A percentile compares a stretch with the other conserved stretches of the same genome.
These are phyloP conservation scores for Penicillium griseofulvum DNA, from an alignment of 2,329 filamentous ascomycete species.

Conservation along the genomic window DNA sequence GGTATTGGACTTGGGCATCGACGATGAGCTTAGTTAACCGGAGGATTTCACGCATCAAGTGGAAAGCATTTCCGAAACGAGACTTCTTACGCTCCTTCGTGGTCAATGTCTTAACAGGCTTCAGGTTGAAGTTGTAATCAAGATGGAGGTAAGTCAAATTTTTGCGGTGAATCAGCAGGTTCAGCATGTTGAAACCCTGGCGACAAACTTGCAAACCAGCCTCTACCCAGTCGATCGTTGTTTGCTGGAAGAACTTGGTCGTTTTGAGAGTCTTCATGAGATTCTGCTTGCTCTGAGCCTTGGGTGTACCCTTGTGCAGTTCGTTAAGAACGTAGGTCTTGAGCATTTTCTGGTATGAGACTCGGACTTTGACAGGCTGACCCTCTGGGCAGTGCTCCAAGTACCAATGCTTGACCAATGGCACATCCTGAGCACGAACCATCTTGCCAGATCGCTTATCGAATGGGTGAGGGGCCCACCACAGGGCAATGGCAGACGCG, in stretches of 20 bases:
- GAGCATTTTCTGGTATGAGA: constrained; percentile 96
- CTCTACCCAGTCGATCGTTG: constrained; percentile 98
- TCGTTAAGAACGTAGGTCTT: constrained; percentile 97
- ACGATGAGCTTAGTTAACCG: constrained; percentile 96
- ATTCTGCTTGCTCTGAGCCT: constrained; percentile 93
- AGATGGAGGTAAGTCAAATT: constrained; percentile 97
- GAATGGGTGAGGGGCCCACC: constrained; percentile 98
- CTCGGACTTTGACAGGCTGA: constrained; percentile 93
- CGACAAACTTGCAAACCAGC: constrained; percentile 96
- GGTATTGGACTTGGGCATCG: constrained; percentile 96
- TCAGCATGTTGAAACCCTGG: constrained; percentile 99
- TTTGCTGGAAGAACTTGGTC: constrained; percentile 99
- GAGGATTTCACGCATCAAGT: constrained; percentile 96
- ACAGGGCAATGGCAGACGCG: constrained; percentile 83
- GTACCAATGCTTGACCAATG: constrained; percentile 97
- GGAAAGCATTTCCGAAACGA: constrained; percentile 97
- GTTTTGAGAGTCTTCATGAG: constrained; percentile 84
- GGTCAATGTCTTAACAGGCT: constrained; percentile 96
- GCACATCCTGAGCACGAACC: constrained; percentile 95
- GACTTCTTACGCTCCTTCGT: constrained; percentile 99
- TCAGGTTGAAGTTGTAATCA: constrained; percentile 99
- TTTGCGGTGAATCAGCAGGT: constrained; percentile 94
- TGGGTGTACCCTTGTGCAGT: constrained; percentile 90
- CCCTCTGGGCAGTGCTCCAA: constrained; percentile 88
- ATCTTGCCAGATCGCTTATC: constrained; percentile 90